A percentile compares a stretch with the other conserved stretches of the same genome.
phyloP scores from a whole-genome alignment of 306 rosid species.

The Argentina anserina region DNA sequence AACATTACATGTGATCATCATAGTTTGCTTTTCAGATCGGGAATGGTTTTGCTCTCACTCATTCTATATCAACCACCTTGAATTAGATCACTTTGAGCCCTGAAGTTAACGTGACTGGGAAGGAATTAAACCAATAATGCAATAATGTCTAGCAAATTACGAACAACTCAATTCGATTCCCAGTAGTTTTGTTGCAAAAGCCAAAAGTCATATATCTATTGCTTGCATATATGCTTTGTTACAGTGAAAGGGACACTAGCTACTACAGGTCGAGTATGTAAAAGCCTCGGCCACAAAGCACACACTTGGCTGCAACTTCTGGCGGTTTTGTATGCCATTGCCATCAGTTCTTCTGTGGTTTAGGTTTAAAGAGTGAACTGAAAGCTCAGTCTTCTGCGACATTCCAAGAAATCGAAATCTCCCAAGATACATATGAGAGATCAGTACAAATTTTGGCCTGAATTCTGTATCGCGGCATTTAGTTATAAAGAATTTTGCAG shows the following conservation, averaged over 20 bases:
- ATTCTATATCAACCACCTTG: neutral
- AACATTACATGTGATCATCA: neutral
- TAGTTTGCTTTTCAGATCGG: neutral
- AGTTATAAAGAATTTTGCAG: no score
- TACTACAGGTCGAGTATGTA: neutral
- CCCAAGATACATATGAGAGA: neutral
- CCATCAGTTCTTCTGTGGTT: constrained; percentile 4
- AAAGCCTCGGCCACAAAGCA: constrained; percentile 5
- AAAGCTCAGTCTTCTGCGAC: no score
- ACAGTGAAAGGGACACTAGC: neutral
- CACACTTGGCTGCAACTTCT: neutral
- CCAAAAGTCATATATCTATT: neutral
- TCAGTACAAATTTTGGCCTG: neutral
- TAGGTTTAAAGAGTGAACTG: neutral
- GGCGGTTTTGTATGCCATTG: neutral
- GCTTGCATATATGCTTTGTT: neutral
- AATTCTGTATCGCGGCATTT: no score
- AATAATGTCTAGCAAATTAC: neutral
- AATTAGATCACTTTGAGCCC: neutral
- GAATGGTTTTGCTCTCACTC: neutral
- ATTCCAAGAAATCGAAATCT: neutral
- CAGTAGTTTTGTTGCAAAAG: neutral
- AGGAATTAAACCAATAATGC: neutral
- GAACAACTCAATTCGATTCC: neutral
- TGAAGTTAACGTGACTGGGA: neutral